A percentile compares a stretch with the other conserved stretches of the same genome.
Conservation (phyloP, 768 basidiomycete genomes). For the Rhodocollybia butyracea region DNA sequence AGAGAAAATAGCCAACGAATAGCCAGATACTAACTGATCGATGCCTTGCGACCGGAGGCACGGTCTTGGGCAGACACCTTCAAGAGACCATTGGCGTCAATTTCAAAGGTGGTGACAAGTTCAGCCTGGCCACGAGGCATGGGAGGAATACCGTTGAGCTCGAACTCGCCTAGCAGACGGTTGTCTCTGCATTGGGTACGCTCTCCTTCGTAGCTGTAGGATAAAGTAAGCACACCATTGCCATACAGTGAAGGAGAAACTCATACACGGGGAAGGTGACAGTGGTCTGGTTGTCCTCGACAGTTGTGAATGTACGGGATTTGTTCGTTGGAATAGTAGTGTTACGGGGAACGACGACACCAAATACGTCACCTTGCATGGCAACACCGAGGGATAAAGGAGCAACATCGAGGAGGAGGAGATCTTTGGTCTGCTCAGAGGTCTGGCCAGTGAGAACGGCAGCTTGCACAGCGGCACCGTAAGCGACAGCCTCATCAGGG, state of each 20-base stretch:
- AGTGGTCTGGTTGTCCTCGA: conserved; percentile 99
- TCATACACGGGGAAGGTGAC: conserved; percentile 98
- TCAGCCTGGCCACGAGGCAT: conserved; percentile 99
- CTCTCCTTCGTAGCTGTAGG: conserved; percentile 89
- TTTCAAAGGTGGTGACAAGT: conserved; percentile 98
- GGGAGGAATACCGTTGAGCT: conserved; percentile 97
- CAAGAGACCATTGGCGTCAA: conserved; percentile 98
- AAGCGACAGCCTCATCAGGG: conserved; percentile 99
- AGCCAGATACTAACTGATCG: conserved; percentile 65
- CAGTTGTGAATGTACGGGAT: conserved; percentile 97
- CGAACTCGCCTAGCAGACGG: conserved; percentile 98
- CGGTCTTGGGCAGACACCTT: conserved; percentile 99
- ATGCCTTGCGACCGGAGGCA: conserved; percentile 98
- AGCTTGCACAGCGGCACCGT: conserved; percentile 99
- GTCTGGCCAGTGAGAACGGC: conserved; percentile 98
- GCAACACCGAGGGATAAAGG: conserved; percentile 99
- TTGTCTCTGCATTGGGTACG: conserved; percentile 99
- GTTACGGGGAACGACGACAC: conserved; percentile 98
- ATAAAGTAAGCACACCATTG: conserved; percentile 3
- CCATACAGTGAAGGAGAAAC: not conserved
- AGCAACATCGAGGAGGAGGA: conserved; percentile 97
- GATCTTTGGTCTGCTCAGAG: conserved; percentile 97
- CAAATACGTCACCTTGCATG: conserved; percentile 99
- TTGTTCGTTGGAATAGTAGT: conserved; percentile 99
- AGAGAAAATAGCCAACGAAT: conserved; percentile 3